Evolutionary conservation across 352 stramenopile species (phyloP), one percentile per base, ranked within the genome.

Genomic region (Salisapilia sapeloensis): DNA sequence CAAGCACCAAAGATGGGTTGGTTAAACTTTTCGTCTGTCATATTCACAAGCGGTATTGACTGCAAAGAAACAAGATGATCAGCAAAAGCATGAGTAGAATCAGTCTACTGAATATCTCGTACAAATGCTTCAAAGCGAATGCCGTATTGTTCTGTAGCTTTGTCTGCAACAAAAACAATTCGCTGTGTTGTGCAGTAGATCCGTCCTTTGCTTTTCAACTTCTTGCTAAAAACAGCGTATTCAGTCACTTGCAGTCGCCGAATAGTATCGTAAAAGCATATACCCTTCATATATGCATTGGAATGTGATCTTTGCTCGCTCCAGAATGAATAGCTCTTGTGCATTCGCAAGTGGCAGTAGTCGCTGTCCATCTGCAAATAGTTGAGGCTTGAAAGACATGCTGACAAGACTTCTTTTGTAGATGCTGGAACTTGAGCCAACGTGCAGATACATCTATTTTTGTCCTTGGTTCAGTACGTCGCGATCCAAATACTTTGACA

Each of bases 11-110:
- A 92, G 37, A 91, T 90, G 22, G 77, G 77, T 42, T 92, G 76
- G 42, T 91, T 92, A 34, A 92, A 92, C 42, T 90, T 92, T 32
- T 91, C 72, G 21, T 84, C 60, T 14, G 58, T 65, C 56, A 92
- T 84, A n/a, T 66, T 56, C 13, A 48, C 40, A 10, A 92, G 52
- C 17, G 70, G 72, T 8, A 92, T 65, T 50, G 89, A 65, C 69
- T 84, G 26, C 13, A 13, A 13, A n/a, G 20, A 11, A 24, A 10
- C 16, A 27, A 1, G 7, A 13, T 8, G 24, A 27, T 6, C 13
- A 39, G n/a, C 11, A n/a, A 11, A 15, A 25, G 12, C 16, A 15
- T 29, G n/a, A 9, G 31, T 13, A 33, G 17, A 16, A 12, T 38
- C 5, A 36, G 1, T 2, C 24, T 22, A 26, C 35, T 23, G 4